Conservation (phyloP, 1,284 basidiomycete genomes). For the Ustilago hordei region DNA sequence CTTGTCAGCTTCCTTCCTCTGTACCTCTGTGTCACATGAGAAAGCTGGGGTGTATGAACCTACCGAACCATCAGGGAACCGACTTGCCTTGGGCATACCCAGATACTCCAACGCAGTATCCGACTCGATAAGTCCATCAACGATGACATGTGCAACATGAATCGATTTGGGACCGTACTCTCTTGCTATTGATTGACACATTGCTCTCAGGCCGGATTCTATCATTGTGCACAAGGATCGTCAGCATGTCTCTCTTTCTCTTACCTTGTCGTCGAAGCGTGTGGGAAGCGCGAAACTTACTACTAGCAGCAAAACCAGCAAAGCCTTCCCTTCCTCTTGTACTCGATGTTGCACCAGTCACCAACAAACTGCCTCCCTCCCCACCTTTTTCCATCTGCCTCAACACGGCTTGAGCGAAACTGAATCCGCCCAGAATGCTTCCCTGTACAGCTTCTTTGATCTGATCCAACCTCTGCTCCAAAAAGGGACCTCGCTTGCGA, state of each 20-base stretch:
- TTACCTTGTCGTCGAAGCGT: too few species aligned
- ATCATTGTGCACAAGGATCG: neutral
- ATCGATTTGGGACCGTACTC: slow-evolving; percentile 51
- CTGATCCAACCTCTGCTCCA: slow-evolving; percentile 39
- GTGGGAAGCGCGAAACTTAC: slow-evolving; percentile 13
- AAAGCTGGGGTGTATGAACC: slow-evolving; percentile 5
- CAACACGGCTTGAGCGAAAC: slow-evolving; percentile 51
- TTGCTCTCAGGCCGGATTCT: slow-evolving; percentile 48
- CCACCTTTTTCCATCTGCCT: slow-evolving; percentile 32
- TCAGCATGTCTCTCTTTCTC: neutral
- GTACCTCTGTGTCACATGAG: neutral
- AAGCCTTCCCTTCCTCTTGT: slow-evolving; percentile 56
- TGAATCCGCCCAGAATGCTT: slow-evolving; percentile 52
- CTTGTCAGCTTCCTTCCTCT: neutral
- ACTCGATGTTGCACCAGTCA: slow-evolving; percentile 58
- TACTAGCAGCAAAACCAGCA: slow-evolving; percentile 58
- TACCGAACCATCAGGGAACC: slow-evolving; percentile 51
- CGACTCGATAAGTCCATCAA: slow-evolving; percentile 60
- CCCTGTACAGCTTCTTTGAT: slow-evolving; percentile 48
- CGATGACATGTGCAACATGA: slow-evolving; percentile 58
- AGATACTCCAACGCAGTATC: slow-evolving; percentile 48
- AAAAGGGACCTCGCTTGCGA: slow-evolving; percentile 48
- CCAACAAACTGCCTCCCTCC: slow-evolving; percentile 50
- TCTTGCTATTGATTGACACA: slow-evolving; percentile 56
- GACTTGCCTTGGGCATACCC: slow-evolving; percentile 46